Base-by-base conservation (phyloP, 2,329 filamentous ascomycete genomes). In the Neonectria sp. region DNA sequence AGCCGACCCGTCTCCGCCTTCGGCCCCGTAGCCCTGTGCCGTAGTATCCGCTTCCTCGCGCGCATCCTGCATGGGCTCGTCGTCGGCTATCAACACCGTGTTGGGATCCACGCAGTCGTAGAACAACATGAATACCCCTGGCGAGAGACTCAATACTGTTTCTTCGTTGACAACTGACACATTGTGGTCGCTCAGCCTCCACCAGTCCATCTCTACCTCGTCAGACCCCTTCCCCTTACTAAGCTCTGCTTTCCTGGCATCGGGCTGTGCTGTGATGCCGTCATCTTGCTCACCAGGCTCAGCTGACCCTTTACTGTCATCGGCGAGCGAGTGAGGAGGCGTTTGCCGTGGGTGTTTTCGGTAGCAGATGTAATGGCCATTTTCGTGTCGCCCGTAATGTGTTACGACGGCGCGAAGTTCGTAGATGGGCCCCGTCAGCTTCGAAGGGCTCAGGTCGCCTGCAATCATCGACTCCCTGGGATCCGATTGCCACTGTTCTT, bases 321-420 rank as follows among this genome's bases (percentile, higher is more conserved):
- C 60, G 3, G 57, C 45, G 4, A 13, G 24, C 17, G 65, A 66
- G 35, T 66, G 33, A 9, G 70, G 65, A 6, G 66, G 58, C 15
- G 46, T 72, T 35, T 70, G 65, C 11, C 77, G 76, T 17, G 89
- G 86, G 75, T 94, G 91, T 75, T 92, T 93, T 58, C 94, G 89
- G 79, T 96, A 97, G 78, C 94, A 97, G 45, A 98, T 91, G 74
- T 99, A 98, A 81, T 99, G 96, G 0, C 96, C 96, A 74, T 97
- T 97, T 69, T 98, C 95, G 79, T 98, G 96, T 35, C 93, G 88
- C 4, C 96, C 96, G 68, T 93, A 93, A 78, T 98, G 96, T 1
- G 94, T 96, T 11, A 98, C 89, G 0, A 95, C 93, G 33, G 95
- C 94, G 60, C 92, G 89, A 17, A 98, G 84, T 76, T 93, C 90